A percentile compares a stretch with the other conserved stretches of the same genome.
phyloP scores from a whole-genome alignment of 257 asterid genomes.

The Solanum chilense region DNA sequence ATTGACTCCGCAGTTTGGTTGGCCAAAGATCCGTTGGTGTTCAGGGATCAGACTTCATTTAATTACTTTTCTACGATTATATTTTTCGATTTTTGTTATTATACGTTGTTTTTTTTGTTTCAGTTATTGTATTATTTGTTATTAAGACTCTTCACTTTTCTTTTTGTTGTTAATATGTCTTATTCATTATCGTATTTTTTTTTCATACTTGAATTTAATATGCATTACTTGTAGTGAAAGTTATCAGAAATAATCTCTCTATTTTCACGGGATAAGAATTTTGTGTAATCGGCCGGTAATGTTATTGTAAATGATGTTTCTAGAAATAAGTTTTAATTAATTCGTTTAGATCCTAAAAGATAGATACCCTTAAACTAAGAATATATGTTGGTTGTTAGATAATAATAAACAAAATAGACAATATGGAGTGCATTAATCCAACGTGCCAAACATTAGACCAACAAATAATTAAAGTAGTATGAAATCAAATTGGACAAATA shows the following conservation, averaged over 20 bases:
- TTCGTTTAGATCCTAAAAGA: background rate
- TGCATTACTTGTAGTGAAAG: background rate
- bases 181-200: no score
- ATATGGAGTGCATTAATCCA: background rate
- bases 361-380: background rate
- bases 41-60: background rate
- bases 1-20: background rate
- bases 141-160: background rate
- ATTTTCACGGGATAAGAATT: no score
- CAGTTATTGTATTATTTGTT: no score
- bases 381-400: background rate
- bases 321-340: background rate
- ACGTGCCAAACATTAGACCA: background rate
- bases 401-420: background rate
- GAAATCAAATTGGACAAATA: background rate
- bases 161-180: background rate
- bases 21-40: background rate
- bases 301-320: background rate
- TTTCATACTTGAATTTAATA: fast-evolving
- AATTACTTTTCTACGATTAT: no score
- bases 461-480: background rate
- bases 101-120: no score
- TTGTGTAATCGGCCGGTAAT: background rate
- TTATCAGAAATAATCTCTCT: background rate
- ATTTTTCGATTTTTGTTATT: no score